Base-by-base conservation (phyloP, 192 early-diverging fungal genomes). In the Coemansia reversa region DNA sequence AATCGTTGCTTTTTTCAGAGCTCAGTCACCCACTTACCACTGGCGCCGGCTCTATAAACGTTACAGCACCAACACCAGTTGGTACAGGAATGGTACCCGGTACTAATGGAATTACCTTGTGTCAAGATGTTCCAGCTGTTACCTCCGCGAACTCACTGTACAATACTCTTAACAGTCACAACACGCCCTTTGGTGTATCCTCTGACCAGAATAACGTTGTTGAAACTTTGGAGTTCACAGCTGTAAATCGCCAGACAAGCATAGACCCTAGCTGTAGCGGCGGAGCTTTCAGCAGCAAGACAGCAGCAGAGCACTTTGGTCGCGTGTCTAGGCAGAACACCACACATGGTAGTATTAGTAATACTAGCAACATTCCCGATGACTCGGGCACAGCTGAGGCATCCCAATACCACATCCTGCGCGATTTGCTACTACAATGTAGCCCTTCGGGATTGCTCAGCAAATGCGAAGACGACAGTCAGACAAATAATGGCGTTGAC, bases 351-450 rank as follows among this genome's bases (percentile, higher is more conserved):
- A 45, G 9, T 45, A 16, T 14, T 14, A 16, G 39, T 45, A 45
- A 45, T 45, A 3, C 39, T 16, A 45, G 39, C 39, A 9, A 45
- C 12, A 16, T 45, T 16, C 39, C 39, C 3, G 39, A 45, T 16
- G 45, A 32, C 49, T 62, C 28, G 49, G 28, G 9, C 60, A 51
- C 19, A 51, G 52, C 30, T 22, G 39, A 45, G 1, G 24, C 51
- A 25, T 42, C 49, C 7, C 69, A 72, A 50, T 67, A 64, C 30
- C 75, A 77, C 58, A 60, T 72, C n/a, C 58, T 77, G 35, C 67
- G 67, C 12, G 66, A 65, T 48, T 60, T 77, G 32, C 65, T 77
- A 30, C 7, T 71, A 24, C 69, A 77, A 25, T 77, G 58, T 58
- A 66, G 56, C 24, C 23, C 56, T 3, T 39, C 68, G 18, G 65